Evolutionary conservation across 495 filamentous ascomycete species (phyloP).

Genomic region (Penicillium manginii): DNA sequence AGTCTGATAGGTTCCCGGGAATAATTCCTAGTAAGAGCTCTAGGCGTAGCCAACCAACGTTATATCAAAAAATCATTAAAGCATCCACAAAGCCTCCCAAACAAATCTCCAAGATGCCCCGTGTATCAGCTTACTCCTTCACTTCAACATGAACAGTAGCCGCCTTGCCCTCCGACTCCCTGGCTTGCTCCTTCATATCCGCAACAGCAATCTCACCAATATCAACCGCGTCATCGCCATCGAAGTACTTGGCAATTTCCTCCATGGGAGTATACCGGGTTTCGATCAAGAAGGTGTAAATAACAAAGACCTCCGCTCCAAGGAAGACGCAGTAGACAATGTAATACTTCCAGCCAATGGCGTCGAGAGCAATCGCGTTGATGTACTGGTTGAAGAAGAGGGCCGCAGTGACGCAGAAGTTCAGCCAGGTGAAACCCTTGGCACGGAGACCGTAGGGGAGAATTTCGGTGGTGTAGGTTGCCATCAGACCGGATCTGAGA

Average conservation of each 20-base stretch:
- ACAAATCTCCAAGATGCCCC: constrained; percentile 6
- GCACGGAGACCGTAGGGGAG: constrained; percentile 69
- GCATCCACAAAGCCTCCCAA: constrained; percentile 2
- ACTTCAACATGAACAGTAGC: constrained; percentile 9
- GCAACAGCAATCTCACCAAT: constrained; percentile 8
- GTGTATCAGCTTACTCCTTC: constrained; percentile 9
- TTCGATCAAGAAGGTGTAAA: constrained; percentile 70
- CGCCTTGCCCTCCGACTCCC: constrained; percentile 1
- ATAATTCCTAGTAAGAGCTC: neutral
- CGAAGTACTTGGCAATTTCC: constrained; percentile 47
- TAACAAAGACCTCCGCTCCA: constrained; percentile 58
- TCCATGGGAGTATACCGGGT: constrained; percentile 67
- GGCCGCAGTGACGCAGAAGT: constrained; percentile 58
- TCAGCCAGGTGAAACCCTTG: constrained; percentile 71
- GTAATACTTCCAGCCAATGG: constrained; percentile 63
- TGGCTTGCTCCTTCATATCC: constrained; percentile 1
- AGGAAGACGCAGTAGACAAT: constrained; percentile 68
- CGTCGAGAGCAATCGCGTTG: constrained; percentile 63
- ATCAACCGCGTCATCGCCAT: constrained; percentile 4
- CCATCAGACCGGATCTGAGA: constrained; percentile 63
- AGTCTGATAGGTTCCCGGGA: neutral
- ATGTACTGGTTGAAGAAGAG: constrained; percentile 61
- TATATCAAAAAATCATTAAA: neutral
- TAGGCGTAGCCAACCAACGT: neutral
- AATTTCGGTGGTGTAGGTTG: constrained; percentile 69